phyloP scores from a whole-genome alignment of 495 filamentous ascomycete genomes.

The Hyaloscypha hepaticicola region DNA sequence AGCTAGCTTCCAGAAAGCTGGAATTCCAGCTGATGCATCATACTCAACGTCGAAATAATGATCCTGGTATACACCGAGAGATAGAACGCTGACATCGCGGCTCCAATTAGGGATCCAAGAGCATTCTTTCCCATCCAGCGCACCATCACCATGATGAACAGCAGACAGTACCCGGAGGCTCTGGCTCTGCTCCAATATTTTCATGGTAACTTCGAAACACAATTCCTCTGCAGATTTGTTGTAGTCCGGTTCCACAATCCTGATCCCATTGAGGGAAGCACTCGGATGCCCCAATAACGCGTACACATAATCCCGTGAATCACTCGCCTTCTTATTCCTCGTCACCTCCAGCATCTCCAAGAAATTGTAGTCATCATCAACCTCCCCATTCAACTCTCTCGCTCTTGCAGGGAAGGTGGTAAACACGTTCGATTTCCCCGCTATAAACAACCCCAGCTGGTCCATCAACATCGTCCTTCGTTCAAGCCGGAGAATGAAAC shows the following conservation, averaged over 20 bases:
- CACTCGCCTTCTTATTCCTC: background rate
- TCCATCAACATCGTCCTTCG: slow-evolving; percentile 9
- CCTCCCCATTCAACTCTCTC: slow-evolving; percentile 5
- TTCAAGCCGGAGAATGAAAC: slow-evolving; percentile 13
- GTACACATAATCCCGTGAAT: slow-evolving; percentile 11
- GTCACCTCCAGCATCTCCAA: slow-evolving; percentile 11
- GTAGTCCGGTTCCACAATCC: slow-evolving; percentile 7
- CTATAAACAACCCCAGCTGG: slow-evolving; percentile 2
- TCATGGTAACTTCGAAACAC: slow-evolving; percentile 7
- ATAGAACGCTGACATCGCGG: background rate
- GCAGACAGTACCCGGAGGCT: slow-evolving; percentile 9
- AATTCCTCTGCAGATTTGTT: background rate
- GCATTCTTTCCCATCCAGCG: background rate
- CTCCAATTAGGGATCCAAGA: slow-evolving; percentile 9
- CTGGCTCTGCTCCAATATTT: background rate
- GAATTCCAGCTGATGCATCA: slow-evolving; percentile 1
- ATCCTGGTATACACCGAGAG: slow-evolving; percentile 9
- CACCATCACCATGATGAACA: background rate
- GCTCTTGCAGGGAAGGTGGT: slow-evolving; percentile 9
- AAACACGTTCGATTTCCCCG: slow-evolving; percentile 4
- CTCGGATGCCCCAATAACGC: slow-evolving; percentile 13
- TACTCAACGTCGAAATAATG: slow-evolving; percentile 8
- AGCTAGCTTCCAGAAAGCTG: background rate
- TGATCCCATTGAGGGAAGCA: background rate
- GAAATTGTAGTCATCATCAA: slow-evolving; percentile 10